Conservation (phyloP, 805 yeast genomes). For the Saturnispora quitensis region DNA sequence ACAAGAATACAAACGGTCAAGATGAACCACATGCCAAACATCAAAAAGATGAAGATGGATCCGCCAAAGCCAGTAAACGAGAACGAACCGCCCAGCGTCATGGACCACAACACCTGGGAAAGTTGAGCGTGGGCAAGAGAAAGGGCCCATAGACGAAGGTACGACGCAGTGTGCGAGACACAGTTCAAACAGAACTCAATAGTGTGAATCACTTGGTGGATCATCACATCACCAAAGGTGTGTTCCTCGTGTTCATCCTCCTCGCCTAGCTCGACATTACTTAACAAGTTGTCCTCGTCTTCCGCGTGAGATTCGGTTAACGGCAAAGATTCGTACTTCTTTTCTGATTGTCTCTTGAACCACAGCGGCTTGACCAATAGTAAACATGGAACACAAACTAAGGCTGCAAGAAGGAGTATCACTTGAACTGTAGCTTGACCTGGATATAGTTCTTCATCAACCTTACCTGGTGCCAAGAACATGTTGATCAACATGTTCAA, state of each 20-base stretch:
- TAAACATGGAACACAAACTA: slow-evolving; percentile 88
- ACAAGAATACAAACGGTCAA: slow-evolving; percentile 87
- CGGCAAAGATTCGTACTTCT: slow-evolving; percentile 36
- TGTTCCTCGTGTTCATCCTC: slow-evolving; percentile 50
- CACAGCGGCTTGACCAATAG: slow-evolving; percentile 72
- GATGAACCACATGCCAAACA: slow-evolving; percentile 93
- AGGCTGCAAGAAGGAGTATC: slow-evolving; percentile 61
- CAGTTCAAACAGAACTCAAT: slow-evolving; percentile 95
- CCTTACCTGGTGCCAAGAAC: slow-evolving; percentile 88
- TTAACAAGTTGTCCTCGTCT: slow-evolving; percentile 24
- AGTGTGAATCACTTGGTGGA: slow-evolving; percentile 95
- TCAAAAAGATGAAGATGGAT: slow-evolving; percentile 60
- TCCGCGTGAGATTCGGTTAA: slow-evolving; percentile 16
- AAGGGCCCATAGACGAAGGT: slow-evolving; percentile 92
- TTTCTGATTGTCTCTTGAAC: slow-evolving; percentile 37
- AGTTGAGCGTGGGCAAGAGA: slow-evolving; percentile 96
- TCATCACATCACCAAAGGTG: slow-evolving; percentile 87
- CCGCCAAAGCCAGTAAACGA: slow-evolving; percentile 55
- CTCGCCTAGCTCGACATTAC: slow-evolving; percentile 31
- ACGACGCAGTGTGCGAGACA: slow-evolving; percentile 98
- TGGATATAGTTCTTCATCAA: slow-evolving; percentile 69
- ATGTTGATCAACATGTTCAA: slow-evolving; percentile 91
- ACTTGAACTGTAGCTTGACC: slow-evolving; percentile 78
- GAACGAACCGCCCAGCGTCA: slow-evolving; percentile 84
- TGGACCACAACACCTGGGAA: slow-evolving; percentile 90